Percentiles rank a stretch among this genome's conserved stretches.
Evolutionary conservation across 495 filamentous ascomycete genomes (phyloP).

Genomic region (Penicillium silybi): DNA sequence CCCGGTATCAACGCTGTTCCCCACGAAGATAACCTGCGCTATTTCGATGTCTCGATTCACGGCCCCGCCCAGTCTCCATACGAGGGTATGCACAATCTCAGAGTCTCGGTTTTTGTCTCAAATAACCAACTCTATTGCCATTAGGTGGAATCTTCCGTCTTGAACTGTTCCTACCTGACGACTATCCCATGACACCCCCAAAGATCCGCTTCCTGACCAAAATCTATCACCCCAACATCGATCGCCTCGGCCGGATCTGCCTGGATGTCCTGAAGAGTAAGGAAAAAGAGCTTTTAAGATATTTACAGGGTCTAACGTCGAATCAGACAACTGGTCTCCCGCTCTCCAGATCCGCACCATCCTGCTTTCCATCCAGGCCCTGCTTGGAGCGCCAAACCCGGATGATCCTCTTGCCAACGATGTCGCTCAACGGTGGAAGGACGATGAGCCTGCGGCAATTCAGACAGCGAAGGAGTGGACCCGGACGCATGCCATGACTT

Average conservation of each 20-base stretch:
- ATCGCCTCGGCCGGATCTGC: constrained; percentile 95
- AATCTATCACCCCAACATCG: constrained; percentile 99
- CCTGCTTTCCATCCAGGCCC: constrained; percentile 91
- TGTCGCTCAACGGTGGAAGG: constrained; percentile 97
- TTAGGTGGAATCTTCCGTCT: constrained; percentile 93
- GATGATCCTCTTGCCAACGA: constrained; percentile 96
- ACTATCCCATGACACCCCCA: constrained; percentile 98
- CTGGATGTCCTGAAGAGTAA: constrained; percentile 96
- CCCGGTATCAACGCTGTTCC: constrained; percentile 95
- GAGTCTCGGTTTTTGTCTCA: constrained; percentile 5
- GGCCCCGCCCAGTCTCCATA: constrained; percentile 94
- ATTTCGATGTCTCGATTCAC: constrained; percentile 96
- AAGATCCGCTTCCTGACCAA: constrained; percentile 98
- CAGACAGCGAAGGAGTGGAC: constrained; percentile 90
- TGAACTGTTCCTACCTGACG: constrained; percentile 97
- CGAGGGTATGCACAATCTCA: constrained; percentile 57
- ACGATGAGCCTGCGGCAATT: constrained; percentile 87
- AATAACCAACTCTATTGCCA: constrained; percentile 6
- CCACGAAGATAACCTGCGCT: constrained; percentile 97
- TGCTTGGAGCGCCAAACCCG: constrained; percentile 94
- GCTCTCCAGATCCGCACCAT: constrained; percentile 98
- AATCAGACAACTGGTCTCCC: constrained; percentile 93
- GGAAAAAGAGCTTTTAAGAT: background rate
- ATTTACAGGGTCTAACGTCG: constrained; percentile 7
- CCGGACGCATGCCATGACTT: constrained; percentile 65